Evolutionary conservation across 176 grass and related monocot species (phyloP), one percentile per base, ranked within the genome.

Genomic region (Pharus latifolius): DNA sequence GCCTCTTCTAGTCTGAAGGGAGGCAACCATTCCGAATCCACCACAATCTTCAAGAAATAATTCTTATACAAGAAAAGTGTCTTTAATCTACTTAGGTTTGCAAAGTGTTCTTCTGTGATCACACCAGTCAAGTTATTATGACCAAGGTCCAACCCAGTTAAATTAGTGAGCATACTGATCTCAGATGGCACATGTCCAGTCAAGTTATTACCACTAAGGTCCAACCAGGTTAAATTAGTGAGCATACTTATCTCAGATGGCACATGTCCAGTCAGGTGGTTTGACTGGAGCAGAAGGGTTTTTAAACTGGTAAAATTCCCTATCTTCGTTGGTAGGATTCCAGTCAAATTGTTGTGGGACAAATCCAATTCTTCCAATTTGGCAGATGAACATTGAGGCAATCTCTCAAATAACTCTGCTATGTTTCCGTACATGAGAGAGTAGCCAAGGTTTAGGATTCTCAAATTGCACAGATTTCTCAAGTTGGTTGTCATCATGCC

Each of bases 101-200:
- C 15, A 13, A 83, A 60, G 5, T 78, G 47, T 38, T 81, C 56
- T 52, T 66, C 19, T 2, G 40, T 57, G n/a, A 85, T 66, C 2
- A 33, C 18, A 51, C 74, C 74, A 1, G 3, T 0, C 1, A 89
- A 41, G 0, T 56, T 33, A 27, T 88, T 88, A 24, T 41, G 0
- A 3, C 16, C 1, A 12, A 70, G 14, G 8, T 49, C 0, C 0
- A 74, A 9, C 3, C 0, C 6, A 15, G 1, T 49, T 1, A 74
- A 16, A 27, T 35, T 61, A 17, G 3, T 38, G n/a, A n/a, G n/a
- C n/a, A n/a, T n/a, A n/a, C n/a, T n/a, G n/a, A n/a, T n/a, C n/a
- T n/a, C n/a, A n/a, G n/a, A n/a, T n/a, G n/a, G n/a, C n/a, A 81
- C 56, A 2, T 14, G 17, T 44, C 78, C 69, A 17, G 30, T 50